Evolutionary conservation across 768 basidiomycete genomes (phyloP), one percentile per base, ranked within the genome.

Genomic region (Pleurotus pulmonarius): DNA sequence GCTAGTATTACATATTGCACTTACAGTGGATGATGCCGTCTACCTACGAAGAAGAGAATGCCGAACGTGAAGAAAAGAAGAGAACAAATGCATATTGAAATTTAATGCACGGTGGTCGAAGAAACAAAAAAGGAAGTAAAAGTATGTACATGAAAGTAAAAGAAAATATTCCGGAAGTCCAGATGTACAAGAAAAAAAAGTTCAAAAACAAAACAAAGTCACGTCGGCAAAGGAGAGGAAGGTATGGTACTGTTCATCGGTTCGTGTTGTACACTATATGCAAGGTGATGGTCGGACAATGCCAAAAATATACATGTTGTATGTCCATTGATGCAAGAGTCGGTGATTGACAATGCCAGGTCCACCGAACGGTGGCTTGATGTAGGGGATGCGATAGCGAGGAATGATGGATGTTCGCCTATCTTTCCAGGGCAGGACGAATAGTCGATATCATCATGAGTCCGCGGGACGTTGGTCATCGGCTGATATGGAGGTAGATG

Each of bases 1-100:
- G 29, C 29, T 49, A 49, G 20, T 20, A 49, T 49, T 49, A 49
- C 48, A 49, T n/a, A 29, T n/a, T 49, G 26, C 37, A 49, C 48
- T 29, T n/a, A 24, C n/a, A 24, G 9, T 49, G 16, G 15, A 20
- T 18, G 16, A 44, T 16, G 43, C 43, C 46, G 46, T 47, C 46
- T 47, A 47, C 46, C 46, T 49, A 49, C 48, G 37, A 26, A 20
- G 22, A 24, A 25, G 26, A 47, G 29, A 34, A 34, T 34, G 29
- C 9, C 9, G 29, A 47, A 16, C 22, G 26, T 47, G 46, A 18
- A 47, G 9, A 47, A 13, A 15, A 20, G 20, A 24, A 47, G 22
- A 7, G 16, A 13, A 47, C 46, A 18, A 15, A 47, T 25, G 46
- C n/a, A 20, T 25, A 47, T 34, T 34, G 9, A 34, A 47, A 47